A percentile compares a stretch with the other conserved stretches of the same genome.
These are phyloP conservation scores for Aureobasidium mangrovei DNA, from an alignment of 2,329 filamentous ascomycete genomes.

Conservation along the genomic window DNA sequence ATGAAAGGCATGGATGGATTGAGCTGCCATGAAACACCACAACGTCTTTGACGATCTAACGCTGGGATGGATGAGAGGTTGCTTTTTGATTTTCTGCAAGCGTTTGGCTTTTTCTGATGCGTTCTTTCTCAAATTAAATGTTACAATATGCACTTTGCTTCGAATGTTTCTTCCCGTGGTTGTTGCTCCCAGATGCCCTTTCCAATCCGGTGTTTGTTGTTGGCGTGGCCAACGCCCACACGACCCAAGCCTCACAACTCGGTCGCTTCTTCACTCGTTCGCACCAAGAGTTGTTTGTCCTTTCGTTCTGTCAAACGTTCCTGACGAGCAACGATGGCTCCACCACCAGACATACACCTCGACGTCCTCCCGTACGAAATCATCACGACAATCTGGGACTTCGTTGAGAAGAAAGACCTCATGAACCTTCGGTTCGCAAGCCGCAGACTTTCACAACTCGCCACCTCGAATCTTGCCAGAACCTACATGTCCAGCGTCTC, in stretches of 20 bases:
- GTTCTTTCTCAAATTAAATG: neutral
- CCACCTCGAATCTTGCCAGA: constrained; percentile 4
- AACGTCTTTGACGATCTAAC: constrained; percentile 1
- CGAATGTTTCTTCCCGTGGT: no score
- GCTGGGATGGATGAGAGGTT: constrained; percentile 3
- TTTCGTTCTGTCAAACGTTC: no score
- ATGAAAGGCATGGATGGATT: neutral
- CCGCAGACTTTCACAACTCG: neutral
- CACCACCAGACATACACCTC: no score
- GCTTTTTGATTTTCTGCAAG: neutral
- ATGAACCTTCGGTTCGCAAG: neutral
- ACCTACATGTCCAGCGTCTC: constrained; percentile 4
- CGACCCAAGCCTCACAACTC: no score
- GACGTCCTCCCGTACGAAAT: no score
- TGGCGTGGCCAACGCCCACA: no score
- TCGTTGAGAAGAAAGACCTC: neutral
- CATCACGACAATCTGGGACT: no score
- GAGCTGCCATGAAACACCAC: neutral
- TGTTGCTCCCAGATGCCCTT: no score
- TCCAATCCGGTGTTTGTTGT: no score
- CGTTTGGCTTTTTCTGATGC: neutral
- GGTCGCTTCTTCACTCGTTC: no score
- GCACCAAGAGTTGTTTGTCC: no score
- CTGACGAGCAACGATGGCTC: no score
- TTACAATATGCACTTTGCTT: neutral